phyloP scores from a whole-genome alignment of 2,329 filamentous ascomycete genomes.

The Neonectria sp. region DNA sequence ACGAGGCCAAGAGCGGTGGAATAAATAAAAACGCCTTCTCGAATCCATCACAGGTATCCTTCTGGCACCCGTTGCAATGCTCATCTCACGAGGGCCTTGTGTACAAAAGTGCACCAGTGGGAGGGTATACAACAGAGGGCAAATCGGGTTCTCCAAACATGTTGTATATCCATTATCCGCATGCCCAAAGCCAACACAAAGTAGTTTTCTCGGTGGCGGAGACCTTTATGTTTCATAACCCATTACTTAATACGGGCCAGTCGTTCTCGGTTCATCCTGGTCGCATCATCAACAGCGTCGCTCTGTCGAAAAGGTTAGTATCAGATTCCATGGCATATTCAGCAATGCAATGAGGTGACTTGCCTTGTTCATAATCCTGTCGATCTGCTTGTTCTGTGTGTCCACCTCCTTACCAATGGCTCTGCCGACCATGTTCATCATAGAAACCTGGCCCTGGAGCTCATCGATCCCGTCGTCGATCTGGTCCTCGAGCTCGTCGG shows the following conservation, averaged over 20 bases:
- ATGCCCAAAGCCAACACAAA: not conserved
- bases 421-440: slow-evolving; percentile 80
- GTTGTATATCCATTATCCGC: slow-evolving; percentile 3
- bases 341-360: slow-evolving; percentile 37
- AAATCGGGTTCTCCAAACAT: slow-evolving; percentile 7
- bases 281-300: slow-evolving; percentile 86
- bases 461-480: slow-evolving; percentile 75
- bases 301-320: slow-evolving; percentile 68
- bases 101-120: not conserved
- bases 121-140: slow-evolving; percentile 6
- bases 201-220: not conserved
- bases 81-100: not conserved
- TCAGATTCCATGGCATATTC: not conserved
- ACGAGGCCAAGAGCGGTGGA: not conserved
- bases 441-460: slow-evolving; percentile 78
- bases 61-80: not conserved
- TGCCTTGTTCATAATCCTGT: slow-evolving; percentile 85
- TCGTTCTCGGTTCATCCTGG: slow-evolving; percentile 82
- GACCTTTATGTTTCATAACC: slow-evolving; percentile 1
- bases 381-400: slow-evolving; percentile 81
- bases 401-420: slow-evolving; percentile 84
- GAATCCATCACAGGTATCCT: slow-evolving; percentile 1
- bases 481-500: slow-evolving; percentile 61
- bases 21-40: not conserved
- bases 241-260: slow-evolving; percentile 72